phyloP scores from a whole-genome alignment of 306 rosid genomes.

The Sesbania bispinosa region DNA sequence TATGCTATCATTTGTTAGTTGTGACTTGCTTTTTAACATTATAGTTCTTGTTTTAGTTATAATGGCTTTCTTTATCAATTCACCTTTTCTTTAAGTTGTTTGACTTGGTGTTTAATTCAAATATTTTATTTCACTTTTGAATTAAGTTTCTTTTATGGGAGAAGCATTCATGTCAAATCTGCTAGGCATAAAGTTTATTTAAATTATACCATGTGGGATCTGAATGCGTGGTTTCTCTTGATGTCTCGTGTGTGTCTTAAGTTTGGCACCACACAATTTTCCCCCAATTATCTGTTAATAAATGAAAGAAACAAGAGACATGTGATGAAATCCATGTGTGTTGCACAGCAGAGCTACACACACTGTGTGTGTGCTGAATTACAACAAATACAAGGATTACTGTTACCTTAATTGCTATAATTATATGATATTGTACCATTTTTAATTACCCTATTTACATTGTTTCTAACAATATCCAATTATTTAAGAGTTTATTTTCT shows the following conservation, averaged over 20 bases:
- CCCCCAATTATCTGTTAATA: background rate
- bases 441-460: too few species aligned
- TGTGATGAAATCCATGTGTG: too few species aligned
- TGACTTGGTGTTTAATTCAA: conserved; percentile 23
- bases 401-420: too few species aligned
- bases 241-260: background rate
- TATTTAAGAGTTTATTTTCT: conserved; percentile 13
- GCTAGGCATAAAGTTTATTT: conserved; percentile 16
- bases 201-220: conserved; percentile 1
- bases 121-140: conserved; percentile 16
- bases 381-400: too few species aligned
- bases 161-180: conserved; percentile 17
- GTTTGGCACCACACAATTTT: background rate
- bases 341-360: too few species aligned
- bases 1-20: conserved; percentile 3
- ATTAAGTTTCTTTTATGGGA: conserved; percentile 10
- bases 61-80: background rate
- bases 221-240: conserved; percentile 18
- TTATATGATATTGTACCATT: conserved; percentile 24
- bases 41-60: background rate
- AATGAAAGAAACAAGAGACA: too few species aligned
- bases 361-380: too few species aligned
- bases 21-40: background rate
- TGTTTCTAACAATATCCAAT: too few species aligned
- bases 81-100: conserved; percentile 3